Conservation (phyloP, 768 basidiomycete species). For the Trametes villosa region DNA sequence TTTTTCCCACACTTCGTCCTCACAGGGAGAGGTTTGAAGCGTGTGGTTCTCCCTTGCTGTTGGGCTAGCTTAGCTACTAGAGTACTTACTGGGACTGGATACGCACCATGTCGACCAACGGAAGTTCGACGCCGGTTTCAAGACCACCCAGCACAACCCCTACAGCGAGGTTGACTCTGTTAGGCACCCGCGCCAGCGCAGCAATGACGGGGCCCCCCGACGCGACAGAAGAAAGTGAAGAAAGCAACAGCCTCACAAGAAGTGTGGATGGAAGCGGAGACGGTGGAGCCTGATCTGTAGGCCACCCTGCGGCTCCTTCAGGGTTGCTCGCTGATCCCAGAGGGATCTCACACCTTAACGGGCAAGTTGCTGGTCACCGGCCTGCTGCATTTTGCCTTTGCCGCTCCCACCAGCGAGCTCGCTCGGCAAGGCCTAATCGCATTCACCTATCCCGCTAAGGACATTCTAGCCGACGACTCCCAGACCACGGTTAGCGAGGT, state of each 20-base stretch:
- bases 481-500: background rate
- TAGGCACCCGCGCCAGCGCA: background rate
- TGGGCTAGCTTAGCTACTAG: no score
- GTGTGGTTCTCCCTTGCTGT: background rate
- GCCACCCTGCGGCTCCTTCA: background rate
- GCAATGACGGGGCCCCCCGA: no score
- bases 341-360: background rate
- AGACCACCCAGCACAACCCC: background rate
- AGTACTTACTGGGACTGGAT: background rate
- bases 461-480: background rate
- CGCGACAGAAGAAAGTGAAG: no score
- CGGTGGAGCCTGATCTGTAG: background rate
- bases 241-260: background rate
- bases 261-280: background rate
- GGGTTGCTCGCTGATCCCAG: background rate
- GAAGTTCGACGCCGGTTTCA: no score
- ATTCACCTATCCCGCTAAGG: no score
- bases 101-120: background rate
- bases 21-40: background rate
- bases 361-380: slow-evolving; percentile 1
- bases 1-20: slow-evolving; percentile 13
- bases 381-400: background rate
- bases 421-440: slow-evolving; percentile 2
- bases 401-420: background rate
- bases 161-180: background rate